A percentile compares a stretch with the other conserved stretches of the same genome.
Evolutionary conservation across 306 rosid genomes (phyloP).

Genomic region (Geum urbanum): DNA sequence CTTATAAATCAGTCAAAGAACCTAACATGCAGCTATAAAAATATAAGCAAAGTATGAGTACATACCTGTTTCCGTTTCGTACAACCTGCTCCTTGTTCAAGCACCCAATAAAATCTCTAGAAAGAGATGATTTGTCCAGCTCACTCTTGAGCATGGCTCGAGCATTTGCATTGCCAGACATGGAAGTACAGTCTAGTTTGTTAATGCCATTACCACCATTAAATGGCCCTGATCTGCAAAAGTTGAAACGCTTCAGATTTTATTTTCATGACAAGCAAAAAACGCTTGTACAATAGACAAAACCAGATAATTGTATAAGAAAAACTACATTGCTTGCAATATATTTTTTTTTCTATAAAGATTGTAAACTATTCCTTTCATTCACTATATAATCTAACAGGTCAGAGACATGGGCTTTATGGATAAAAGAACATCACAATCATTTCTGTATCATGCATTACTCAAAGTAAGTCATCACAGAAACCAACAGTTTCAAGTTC

Average conservation of each 20-base stretch:
- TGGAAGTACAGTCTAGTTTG: conserved; percentile 51
- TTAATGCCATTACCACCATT: conserved; percentile 34
- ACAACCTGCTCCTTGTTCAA: conserved; percentile 46
- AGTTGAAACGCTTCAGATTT: conserved; percentile 17
- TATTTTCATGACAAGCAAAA: conserved; percentile 4
- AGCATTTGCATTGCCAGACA: conserved; percentile 42
- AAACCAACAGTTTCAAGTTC: background rate
- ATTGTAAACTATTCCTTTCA: background rate
- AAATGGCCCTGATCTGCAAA: conserved; percentile 58
- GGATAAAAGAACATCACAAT: background rate
- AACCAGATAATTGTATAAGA: background rate
- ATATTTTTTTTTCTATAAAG: too few relatives aligned
- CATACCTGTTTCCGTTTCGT: conserved; percentile 65
- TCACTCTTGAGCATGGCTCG: conserved; percentile 51
- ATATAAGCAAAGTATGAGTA: conserved; percentile 18
- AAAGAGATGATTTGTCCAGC: conserved; percentile 46
- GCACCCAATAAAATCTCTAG: conserved; percentile 49
- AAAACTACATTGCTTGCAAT: too few relatives aligned
- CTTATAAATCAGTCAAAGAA: conserved; percentile 5
- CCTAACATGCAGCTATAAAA: conserved; percentile 1
- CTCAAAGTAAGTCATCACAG: background rate
- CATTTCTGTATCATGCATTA: background rate
- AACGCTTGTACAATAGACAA: background rate
- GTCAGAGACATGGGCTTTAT: background rate
- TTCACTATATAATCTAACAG: background rate